Evolutionary conservation across 805 yeast species (phyloP).

Genomic region (Naumovozyma baii): DNA sequence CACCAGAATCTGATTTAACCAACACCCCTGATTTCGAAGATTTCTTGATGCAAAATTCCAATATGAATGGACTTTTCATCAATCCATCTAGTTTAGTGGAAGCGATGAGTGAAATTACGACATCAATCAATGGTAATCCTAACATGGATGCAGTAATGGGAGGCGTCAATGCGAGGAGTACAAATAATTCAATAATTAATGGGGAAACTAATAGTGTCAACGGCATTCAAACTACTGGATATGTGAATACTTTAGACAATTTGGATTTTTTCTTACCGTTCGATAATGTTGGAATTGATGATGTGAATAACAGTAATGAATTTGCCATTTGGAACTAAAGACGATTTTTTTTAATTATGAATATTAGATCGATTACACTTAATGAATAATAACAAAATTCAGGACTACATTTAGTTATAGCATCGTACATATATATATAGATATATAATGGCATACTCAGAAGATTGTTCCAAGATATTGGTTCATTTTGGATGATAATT

Average conservation of each 20-base stretch:
- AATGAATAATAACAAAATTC: too few species aligned
- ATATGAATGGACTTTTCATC: conserved; percentile 25
- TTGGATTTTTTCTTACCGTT: conserved; percentile 20
- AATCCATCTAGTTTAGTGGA: conserved; percentile 26
- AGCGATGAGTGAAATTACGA: conserved; percentile 11
- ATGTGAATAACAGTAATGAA: conserved; percentile 18
- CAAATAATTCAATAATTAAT: background rate
- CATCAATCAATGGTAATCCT: conserved; percentile 3
- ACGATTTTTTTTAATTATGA: background rate
- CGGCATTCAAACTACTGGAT: background rate
- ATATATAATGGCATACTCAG: too few species aligned
- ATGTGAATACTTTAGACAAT: conserved; percentile 11
- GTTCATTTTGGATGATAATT: too few species aligned
- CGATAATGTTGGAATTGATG: conserved; percentile 24
- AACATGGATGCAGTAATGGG: background rate
- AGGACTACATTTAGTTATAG: too few species aligned
- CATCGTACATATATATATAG: too few species aligned
- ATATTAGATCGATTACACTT: too few species aligned
- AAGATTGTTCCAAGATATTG: too few species aligned
- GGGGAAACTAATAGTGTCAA: background rate
- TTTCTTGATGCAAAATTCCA: conserved; percentile 25
- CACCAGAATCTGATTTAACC: conserved; percentile 10
- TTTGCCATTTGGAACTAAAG: conserved; percentile 25
- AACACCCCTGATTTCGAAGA: conserved; percentile 29
- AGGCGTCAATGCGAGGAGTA: conserved; percentile 1